Base-by-base conservation (phyloP, 257 asterid genomes). In the Osmanthus fragrans region DNA sequence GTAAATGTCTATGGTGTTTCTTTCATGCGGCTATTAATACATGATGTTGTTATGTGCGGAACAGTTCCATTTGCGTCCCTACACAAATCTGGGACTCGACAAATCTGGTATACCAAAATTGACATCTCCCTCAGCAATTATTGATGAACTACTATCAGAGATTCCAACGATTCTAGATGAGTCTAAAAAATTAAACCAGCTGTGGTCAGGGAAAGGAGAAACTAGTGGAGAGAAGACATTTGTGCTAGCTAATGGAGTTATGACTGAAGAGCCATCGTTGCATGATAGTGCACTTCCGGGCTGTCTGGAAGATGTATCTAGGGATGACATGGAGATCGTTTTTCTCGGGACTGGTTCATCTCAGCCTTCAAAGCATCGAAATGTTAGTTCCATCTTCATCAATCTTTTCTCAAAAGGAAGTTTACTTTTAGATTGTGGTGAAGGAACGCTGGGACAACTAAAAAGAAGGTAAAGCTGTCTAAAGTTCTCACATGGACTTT, bases 311-410 rank as follows among this genome's bases (percentile, higher is more conserved):
- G 86, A 87, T 66, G 83, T 91, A 77, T 73, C 88, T 30, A 84
- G 99, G 85, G 96, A 93, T 74, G 94, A 91, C 39, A 76, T 84
- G 87, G 99, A 95, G 90, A 93, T 95, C 75, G 97, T 95, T 85
- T 91, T 95, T 80, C 97, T 95, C 6, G 99, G 99, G 66, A 95
- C 99, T 3, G 99, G 99, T 40, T 95, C 99, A 71, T 93, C 99
- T 60, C 99, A 95, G 81, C 98, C 99, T 73, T 95, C 99, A n/a
- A 93, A 95, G 71, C 91, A 95, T 83, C 91, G 99, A 76, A 95
- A 95, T 34, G 98, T 95, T 73, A 91, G 90, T 86, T 91, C 99
- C 23, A 88, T 95, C 75, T 88, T 95, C 83, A 84, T 95, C 78
- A 93, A 95, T 89, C 85, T 95, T 76, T 95, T 95, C 74, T 87